phyloP scores from a whole-genome alignment of 495 filamentous ascomycete species.

The Aspergillus biplanus region DNA sequence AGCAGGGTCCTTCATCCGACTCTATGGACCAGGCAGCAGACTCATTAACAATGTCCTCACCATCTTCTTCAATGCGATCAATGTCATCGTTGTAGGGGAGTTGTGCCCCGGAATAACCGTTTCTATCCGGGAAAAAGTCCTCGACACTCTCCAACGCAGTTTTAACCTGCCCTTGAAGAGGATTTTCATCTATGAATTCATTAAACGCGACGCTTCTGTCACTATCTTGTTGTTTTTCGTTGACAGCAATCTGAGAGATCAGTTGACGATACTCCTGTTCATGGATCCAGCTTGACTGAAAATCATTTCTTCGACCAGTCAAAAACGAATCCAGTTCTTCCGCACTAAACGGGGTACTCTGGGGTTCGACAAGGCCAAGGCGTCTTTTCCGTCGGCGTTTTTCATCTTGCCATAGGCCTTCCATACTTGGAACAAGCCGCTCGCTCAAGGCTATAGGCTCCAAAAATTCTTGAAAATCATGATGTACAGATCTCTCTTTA shows the following conservation, averaged over 20 bases:
- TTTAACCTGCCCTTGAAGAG: constrained; percentile 62
- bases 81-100: constrained; percentile 5
- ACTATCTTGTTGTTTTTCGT: constrained; percentile 61
- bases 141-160: constrained; percentile 81
- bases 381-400: constrained; percentile 72
- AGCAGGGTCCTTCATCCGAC: constrained; percentile 49
- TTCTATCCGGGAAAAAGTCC: constrained; percentile 77
- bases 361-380: constrained; percentile 63
- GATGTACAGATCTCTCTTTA: constrained; percentile 73
- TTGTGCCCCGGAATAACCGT: constrained; percentile 39
- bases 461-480: constrained; percentile 82
- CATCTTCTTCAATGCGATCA: constrained; percentile 35
- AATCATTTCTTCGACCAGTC: constrained; percentile 70
- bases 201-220: constrained; percentile 60
- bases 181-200: constrained; percentile 56
- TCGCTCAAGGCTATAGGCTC: constrained; percentile 65
- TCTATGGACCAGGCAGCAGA: constrained; percentile 51
- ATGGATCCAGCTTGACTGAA: constrained; percentile 81
- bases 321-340: constrained; percentile 88
- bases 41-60: constrained; percentile 52
- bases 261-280: constrained; percentile 79
- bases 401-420: constrained; percentile 91
- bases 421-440: constrained; percentile 91
- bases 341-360: constrained; percentile 72
- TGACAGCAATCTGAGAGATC: constrained; percentile 58